phyloP scores from a whole-genome alignment of 768 basidiomycete genomes.

The Nevesoporus exiguus region DNA sequence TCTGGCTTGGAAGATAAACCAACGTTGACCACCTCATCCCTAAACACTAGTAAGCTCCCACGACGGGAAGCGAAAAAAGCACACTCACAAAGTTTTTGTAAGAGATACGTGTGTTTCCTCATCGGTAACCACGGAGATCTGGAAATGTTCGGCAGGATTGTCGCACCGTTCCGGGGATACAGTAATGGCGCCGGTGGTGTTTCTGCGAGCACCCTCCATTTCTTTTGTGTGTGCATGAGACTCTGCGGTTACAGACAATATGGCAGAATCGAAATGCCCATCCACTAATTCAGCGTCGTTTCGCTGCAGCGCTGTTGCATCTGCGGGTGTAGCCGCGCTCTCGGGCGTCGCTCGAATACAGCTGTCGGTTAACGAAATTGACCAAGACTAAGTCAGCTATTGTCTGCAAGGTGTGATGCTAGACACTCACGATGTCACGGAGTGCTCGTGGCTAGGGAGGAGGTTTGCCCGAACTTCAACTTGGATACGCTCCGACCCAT shows the following conservation, averaged over 20 bases:
- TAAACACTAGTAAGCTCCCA: neutral
- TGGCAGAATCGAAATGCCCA: neutral
- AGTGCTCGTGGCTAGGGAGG: neutral
- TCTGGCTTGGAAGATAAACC: neutral
- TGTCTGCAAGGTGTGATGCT: neutral
- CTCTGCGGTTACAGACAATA: neutral
- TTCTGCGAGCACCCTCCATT: neutral
- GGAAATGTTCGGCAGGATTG: neutral
- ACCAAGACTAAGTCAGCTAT: neutral
- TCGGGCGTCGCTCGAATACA: neutral
- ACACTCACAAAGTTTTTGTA: neutral
- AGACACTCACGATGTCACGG: neutral
- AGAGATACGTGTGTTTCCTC: neutral
- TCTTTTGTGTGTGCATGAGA: neutral
- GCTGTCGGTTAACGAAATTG: neutral
- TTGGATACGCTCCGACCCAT: neutral
- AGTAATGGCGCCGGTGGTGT: neutral
- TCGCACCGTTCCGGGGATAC: neutral
- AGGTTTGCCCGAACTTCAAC: neutral
- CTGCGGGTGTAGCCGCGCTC: neutral
- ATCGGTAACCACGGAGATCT: neutral
- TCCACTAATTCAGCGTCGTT: neutral
- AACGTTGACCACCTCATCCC: neutral
- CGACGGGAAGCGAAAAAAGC: neutral
- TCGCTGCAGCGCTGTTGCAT: neutral